These are phyloP conservation scores for Carex parvula DNA, from an alignment of 176 grass and related monocot species.

Conservation along the genomic window DNA sequence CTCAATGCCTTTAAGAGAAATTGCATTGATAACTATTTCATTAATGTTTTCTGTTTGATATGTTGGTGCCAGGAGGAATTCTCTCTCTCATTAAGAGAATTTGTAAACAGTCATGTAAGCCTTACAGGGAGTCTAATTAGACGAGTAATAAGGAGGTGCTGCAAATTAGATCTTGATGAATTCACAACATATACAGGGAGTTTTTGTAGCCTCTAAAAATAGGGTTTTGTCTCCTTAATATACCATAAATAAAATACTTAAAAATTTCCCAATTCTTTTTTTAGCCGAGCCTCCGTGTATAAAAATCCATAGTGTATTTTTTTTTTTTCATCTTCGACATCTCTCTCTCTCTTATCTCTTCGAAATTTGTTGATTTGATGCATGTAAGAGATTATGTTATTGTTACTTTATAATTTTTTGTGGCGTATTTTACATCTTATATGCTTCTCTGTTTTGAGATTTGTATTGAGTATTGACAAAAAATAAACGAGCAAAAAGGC, in stretches of 20 bases:
- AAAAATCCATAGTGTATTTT: neutral
- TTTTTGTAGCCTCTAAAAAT: neutral
- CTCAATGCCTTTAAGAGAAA: too few species aligned
- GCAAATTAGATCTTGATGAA: neutral
- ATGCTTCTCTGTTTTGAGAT: neutral
- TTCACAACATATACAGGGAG: neutral
- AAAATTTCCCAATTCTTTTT: neutral
- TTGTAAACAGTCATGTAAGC: too few species aligned
- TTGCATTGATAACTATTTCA: neutral
- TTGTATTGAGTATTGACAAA: neutral
- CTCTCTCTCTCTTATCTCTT: neutral
- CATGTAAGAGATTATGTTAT: neutral
- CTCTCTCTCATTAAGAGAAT: neutral
- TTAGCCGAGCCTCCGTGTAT: neutral
- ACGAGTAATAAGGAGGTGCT: too few species aligned
- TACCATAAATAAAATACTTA: neutral
- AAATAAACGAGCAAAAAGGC: conserved; percentile 27
- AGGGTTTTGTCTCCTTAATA: neutral
- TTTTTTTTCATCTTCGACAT: neutral
- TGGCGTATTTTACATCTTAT: neutral
- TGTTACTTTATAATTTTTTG: neutral
- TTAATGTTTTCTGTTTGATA: neutral
- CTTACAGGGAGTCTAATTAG: too few species aligned
- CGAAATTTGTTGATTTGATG: neutral
- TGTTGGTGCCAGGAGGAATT: neutral